Conservation (phyloP, 1,284 basidiomycete species). For the Apiotrichum porosum region DNA sequence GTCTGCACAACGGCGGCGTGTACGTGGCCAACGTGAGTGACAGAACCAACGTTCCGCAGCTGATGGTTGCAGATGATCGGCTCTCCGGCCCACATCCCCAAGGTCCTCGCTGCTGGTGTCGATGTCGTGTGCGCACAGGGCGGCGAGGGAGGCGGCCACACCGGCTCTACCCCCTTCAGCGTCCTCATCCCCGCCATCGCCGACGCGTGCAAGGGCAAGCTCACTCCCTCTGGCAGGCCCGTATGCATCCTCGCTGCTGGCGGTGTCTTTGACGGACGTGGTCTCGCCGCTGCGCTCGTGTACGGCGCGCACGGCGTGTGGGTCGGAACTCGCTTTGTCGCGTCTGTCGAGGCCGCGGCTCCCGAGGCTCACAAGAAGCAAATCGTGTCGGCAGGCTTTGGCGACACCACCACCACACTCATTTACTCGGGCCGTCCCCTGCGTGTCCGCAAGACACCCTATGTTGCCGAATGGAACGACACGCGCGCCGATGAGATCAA, state of each 20-base stretch:
- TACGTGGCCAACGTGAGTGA: conserved; percentile 65
- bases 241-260: conserved; percentile 80
- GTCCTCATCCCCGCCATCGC: conserved; percentile 64
- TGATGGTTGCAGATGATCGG: conserved; percentile 65
- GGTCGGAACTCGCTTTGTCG: conserved; percentile 89
- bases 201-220: conserved; percentile 67
- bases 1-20: conserved; percentile 72
- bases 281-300: conserved; percentile 75
- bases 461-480: conserved; percentile 65
- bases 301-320: conserved; percentile 82
- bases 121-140: conserved; percentile 87
- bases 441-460: conserved; percentile 71
- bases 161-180: conserved; percentile 40
- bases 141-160: conserved; percentile 73
- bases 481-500: conserved; percentile 49
- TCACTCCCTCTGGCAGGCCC: conserved; percentile 68
- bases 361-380: conserved; percentile 76
- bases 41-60: background rate
- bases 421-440: conserved; percentile 86
- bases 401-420: conserved; percentile 62
- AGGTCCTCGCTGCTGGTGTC: conserved; percentile 72
- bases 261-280: conserved; percentile 76
- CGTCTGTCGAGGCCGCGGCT: conserved; percentile 59
- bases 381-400: conserved; percentile 42
- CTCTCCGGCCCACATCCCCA: conserved; percentile 75